Evolutionary conservation across 2,329 filamentous ascomycete genomes (phyloP).

Genomic region (Fusarium palustre): DNA sequence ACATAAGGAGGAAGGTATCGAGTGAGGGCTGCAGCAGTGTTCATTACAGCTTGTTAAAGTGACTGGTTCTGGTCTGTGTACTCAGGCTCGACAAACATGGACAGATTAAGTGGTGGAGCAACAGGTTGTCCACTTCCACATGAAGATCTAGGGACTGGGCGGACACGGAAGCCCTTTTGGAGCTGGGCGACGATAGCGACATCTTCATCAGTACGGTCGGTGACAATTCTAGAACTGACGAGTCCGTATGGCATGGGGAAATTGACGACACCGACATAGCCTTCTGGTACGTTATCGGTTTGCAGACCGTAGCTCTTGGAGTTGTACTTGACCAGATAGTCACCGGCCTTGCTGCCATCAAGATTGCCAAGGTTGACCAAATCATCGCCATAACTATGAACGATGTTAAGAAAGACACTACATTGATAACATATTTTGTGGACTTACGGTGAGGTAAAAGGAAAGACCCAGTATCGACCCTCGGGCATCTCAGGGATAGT

Average conservation of each 20-base stretch:
- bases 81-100: not conserved
- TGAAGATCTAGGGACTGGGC: not conserved
- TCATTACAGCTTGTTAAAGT: not conserved
- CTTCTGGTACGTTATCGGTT: not conserved
- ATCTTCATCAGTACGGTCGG: not conserved
- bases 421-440: fast-evolving
- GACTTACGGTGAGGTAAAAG: not conserved
- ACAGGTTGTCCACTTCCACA: not conserved
- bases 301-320: not conserved
- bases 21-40: not conserved
- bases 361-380: not conserved
- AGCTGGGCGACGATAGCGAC: not conserved
- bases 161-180: not conserved
- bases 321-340: not conserved
- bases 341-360: not conserved
- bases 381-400: not conserved
- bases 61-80: not conserved
- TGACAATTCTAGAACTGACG: not conserved
- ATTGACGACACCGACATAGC: not conserved
- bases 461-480: not conserved
- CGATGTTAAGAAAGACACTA: not conserved
- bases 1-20: not conserved
- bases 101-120: not conserved
- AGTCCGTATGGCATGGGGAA: not conserved
- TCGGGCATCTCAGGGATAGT: not conserved